Percentiles rank a stretch among this genome's conserved stretches.
phyloP scores from a whole-genome alignment of 2,329 filamentous ascomycete genomes.

The Emergomyces orientalis region DNA sequence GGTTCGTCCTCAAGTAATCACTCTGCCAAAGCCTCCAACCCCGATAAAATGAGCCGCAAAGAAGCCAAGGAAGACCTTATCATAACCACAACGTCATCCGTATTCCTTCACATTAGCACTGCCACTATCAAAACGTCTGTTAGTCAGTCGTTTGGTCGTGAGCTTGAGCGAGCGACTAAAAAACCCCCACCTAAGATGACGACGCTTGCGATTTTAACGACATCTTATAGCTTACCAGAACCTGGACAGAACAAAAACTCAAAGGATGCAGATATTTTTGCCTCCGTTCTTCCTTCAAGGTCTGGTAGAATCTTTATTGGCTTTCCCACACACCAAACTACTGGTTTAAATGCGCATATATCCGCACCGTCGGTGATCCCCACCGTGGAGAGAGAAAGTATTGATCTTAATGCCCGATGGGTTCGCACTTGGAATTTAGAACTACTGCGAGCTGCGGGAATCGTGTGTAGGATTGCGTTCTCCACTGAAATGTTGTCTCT shows the following conservation, averaged over 20 bases:
- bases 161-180: constrained; percentile 91
- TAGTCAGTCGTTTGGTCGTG: constrained; percentile 60
- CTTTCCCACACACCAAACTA: constrained; percentile 95
- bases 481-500: constrained; percentile 75
- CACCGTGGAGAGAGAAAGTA: constrained; percentile 92
- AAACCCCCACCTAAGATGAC: constrained; percentile 88
- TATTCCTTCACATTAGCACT: constrained; percentile 82
- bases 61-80: constrained; percentile 63
- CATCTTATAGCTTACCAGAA: constrained; percentile 73
- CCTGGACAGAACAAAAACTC: constrained; percentile 44
- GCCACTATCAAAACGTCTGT: constrained; percentile 73
- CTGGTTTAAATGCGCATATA: constrained; percentile 84
- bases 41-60: constrained; percentile 51
- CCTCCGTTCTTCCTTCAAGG: constrained; percentile 79
- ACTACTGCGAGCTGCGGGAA: constrained; percentile 80
- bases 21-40: constrained; percentile 28
- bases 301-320: constrained; percentile 93
- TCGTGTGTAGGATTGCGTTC: constrained; percentile 82
- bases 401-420: constrained; percentile 91
- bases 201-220: constrained; percentile 76
- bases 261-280: constrained; percentile 62
- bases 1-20: constrained; percentile 44
- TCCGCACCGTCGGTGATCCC: constrained; percentile 94
- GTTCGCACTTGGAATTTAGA: constrained; percentile 94
- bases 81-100: constrained; percentile 60